These are phyloP conservation scores for Pseudopithomyces chartarum DNA, from an alignment of 2,329 filamentous ascomycete species.

Conservation along the genomic window DNA sequence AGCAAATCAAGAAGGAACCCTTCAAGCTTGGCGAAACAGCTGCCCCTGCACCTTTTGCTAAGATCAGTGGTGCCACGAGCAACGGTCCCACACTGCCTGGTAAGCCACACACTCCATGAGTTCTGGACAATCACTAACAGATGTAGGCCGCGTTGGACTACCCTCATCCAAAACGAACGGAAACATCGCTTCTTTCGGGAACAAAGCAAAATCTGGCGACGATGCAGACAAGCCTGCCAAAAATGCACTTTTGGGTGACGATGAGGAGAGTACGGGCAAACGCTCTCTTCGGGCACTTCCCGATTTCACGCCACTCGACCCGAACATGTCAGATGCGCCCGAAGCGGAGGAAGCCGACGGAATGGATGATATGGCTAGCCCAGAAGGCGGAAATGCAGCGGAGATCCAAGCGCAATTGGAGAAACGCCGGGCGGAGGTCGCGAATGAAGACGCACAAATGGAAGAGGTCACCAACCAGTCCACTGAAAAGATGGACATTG, in stretches of 20 bases:
- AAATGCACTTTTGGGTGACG: constrained; percentile 78
- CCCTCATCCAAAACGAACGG: constrained; percentile 66
- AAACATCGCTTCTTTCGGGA: constrained; percentile 83
- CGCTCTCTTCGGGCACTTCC: constrained; percentile 87
- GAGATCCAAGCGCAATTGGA: constrained; percentile 80
- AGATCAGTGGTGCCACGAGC: constrained; percentile 23
- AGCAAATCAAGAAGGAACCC: constrained; percentile 44
- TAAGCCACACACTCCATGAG: constrained; percentile 11
- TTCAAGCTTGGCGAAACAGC: constrained; percentile 43
- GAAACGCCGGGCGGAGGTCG: constrained; percentile 69
- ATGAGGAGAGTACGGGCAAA: constrained; percentile 83
- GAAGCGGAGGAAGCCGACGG: constrained; percentile 69
- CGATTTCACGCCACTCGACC: constrained; percentile 61
- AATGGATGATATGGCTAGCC: constrained; percentile 77
- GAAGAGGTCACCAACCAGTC: constrained; percentile 42
- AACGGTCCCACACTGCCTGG: constrained; percentile 21
- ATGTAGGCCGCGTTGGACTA: constrained; percentile 51
- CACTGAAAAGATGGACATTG: constrained; percentile 62
- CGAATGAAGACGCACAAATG: constrained; percentile 51
- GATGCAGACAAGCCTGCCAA: constrained; percentile 73
- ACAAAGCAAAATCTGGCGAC: constrained; percentile 65
- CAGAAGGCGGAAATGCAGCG: constrained; percentile 86
- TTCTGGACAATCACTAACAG: constrained; percentile 20
- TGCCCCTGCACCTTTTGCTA: constrained; percentile 35
- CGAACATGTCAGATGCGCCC: constrained; percentile 38